Conservation (phyloP, 2,329 filamentous ascomycete species). For the Didymella keratinophila region DNA sequence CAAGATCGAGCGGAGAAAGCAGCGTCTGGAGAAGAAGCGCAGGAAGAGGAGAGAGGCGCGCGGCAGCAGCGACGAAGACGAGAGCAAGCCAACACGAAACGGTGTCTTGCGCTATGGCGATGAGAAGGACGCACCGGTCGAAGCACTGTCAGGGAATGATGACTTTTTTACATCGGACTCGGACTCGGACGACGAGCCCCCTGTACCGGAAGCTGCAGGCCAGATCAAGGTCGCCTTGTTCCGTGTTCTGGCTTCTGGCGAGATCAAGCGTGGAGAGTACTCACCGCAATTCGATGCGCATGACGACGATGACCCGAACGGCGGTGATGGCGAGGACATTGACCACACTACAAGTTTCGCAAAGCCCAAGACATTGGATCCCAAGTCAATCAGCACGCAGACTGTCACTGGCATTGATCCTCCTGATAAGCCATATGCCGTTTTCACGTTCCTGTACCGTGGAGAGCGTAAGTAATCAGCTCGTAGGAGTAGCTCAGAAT, state of each 20-base stretch:
- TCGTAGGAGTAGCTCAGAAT: neutral
- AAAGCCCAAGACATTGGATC: constrained; percentile 93
- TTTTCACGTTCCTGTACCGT: constrained; percentile 97
- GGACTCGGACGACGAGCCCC: constrained; percentile 80
- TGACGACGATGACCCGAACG: constrained; percentile 82
- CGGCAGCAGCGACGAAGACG: constrained; percentile 59
- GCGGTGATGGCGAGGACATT: constrained; percentile 75
- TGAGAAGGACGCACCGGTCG: constrained; percentile 76
- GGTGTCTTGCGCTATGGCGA: constrained; percentile 81
- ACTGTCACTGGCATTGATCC: constrained; percentile 98
- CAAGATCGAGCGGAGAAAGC: constrained; percentile 70
- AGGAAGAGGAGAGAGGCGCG: constrained; percentile 73
- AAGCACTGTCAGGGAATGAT: constrained; percentile 75
- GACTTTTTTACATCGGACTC: constrained; percentile 70
- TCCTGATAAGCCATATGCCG: constrained; percentile 93
- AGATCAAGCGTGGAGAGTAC: constrained; percentile 98
- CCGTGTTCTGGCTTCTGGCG: constrained; percentile 90
- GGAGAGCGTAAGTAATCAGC: constrained; percentile 77
- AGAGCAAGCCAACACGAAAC: constrained; percentile 51
- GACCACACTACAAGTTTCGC: constrained; percentile 98
- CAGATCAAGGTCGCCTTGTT: constrained; percentile 99
- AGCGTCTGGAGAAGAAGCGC: constrained; percentile 82
- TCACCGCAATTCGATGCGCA: constrained; percentile 97
- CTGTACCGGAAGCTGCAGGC: constrained; percentile 86
- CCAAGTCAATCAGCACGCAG: constrained; percentile 97